These are phyloP conservation scores for Amphirosellinia nigrospora DNA, from an alignment of 495 filamentous ascomycete species.

Conservation along the genomic window DNA sequence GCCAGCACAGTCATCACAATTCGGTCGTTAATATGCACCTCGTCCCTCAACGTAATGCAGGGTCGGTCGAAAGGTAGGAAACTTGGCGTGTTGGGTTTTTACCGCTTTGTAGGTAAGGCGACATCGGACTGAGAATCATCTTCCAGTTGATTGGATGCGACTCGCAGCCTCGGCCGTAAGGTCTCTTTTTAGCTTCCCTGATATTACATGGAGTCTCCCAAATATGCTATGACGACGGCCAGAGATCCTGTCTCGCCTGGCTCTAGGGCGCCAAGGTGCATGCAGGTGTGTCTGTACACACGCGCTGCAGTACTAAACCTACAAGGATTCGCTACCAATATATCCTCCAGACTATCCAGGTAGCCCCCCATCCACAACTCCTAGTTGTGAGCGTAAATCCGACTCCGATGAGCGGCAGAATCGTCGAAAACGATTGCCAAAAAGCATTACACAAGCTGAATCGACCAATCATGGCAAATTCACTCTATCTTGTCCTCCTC, in stretches of 20 bases:
- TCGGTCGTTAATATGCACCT: slow-evolving; percentile 11
- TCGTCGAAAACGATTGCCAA: slow-evolving; percentile 27
- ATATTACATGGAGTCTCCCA: not conserved
- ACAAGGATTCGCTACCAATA: slow-evolving; percentile 16
- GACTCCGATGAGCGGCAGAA: slow-evolving; percentile 29
- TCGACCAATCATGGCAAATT: slow-evolving; percentile 21
- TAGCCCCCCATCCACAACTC: slow-evolving; percentile 11
- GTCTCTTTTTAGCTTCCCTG: slow-evolving; percentile 16
- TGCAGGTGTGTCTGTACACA: slow-evolving; percentile 31
- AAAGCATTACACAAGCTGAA: slow-evolving; percentile 26
- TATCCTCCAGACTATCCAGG: not conserved
- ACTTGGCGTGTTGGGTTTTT: slow-evolving; percentile 22
- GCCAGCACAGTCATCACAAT: slow-evolving; percentile 22
- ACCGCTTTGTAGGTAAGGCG: slow-evolving; percentile 27
- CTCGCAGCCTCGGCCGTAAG: slow-evolving; percentile 23
- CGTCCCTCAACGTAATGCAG: slow-evolving; percentile 24
- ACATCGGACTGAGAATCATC: slow-evolving; percentile 27
- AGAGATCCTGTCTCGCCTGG: slow-evolving; percentile 7
- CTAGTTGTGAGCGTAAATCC: slow-evolving; percentile 9
- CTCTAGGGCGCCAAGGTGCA: slow-evolving; percentile 32
- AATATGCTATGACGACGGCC: slow-evolving; percentile 14
- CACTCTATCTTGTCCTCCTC: slow-evolving; percentile 16
- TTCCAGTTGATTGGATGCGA: slow-evolving; percentile 15
- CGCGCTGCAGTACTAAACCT: not conserved
- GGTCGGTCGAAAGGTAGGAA: slow-evolving; percentile 10